Base-by-base conservation (phyloP, 805 yeast genomes). In the Candida wancherniae region DNA sequence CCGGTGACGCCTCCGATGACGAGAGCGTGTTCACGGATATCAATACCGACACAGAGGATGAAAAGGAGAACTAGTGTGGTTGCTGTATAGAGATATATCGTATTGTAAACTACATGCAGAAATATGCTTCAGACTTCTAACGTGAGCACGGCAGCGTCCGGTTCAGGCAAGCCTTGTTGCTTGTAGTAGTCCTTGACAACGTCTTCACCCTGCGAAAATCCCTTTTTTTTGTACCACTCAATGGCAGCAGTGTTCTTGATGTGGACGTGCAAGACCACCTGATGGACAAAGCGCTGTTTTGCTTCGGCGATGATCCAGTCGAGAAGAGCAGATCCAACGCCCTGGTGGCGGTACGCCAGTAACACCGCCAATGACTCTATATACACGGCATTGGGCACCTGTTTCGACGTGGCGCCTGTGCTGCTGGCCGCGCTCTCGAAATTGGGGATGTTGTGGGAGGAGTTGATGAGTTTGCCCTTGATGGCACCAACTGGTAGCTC, bases 401-500 rank as follows among this genome's bases (percentile, higher is more conserved):
- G 48, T 17, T 52, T 55, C 18, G 58, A 35, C 16, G 39, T 45
- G 19, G 48, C 15, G 15, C 44, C 42, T 15, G 45, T 42, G 9
- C 45, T 43, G 22, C 45, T 50, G 10, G 54, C 42, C n/a, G 34
- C 44, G 10, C 22, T 24, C 23, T 53, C 57, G 22, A 46, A 51
- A n/a, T 44, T 40, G 16, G 54, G 42, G 4, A 64, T 45, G n/a
- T 61, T 63, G 26, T 67, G 62, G 9, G 60, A 45, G 13, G 73
- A 63, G 34, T 68, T 66, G 31, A 70, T 58, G 6, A 67, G 56
- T 42, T 63, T 67, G 33, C 82, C 80, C 38, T 78, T 77, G 28
- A 86, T 60, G 4, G 77, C 80, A 10, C 92, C 95, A 4, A 86
- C 90, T 6, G 95, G 86, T 5, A 83, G 72, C 48, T 82, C 95